Evolutionary conservation across 352 stramenopile species (phyloP), one percentile per base, ranked within the genome.

Genomic region (Phytophthora syringae): DNA sequence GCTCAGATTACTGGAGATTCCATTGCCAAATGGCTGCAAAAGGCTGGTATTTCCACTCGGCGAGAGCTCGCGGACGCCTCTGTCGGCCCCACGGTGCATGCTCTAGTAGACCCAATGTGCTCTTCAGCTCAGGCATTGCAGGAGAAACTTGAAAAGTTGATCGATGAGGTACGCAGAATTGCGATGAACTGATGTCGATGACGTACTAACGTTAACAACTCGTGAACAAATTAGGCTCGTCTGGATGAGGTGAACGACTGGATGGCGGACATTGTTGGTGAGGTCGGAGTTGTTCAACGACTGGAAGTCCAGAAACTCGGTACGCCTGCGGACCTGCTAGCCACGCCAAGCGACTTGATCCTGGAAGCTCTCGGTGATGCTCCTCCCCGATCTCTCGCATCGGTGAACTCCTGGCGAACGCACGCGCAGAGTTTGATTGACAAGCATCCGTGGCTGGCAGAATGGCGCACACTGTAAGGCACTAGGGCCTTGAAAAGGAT

Each of bases 181-280:
- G 22, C 32, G 22, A 10, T 34, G 30, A 25, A 22, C 20, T 59
- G 22, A 53, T 61, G 21, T 45, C 18, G 28, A 34, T 39, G 9
- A 25, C 21, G 5, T 22, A 22, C 36, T 43, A 43, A 37, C 6
- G 25, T 32, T 32, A 28, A 57, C 34, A 30, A 51, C 34, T 49
- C 30, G 9, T 71, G 20, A 56, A 43, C 52, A 28, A 21, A 45
- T 42, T 70, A 92, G 73, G 86, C 85, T 7, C 79, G 86, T 32
- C 68, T 92, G 45, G 80, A 94, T 49, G 82, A 94, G 66, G 66
- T 96, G 21, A 92, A 96, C 58, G 86, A 94, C 52, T 70, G 79
- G 45, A 93, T 96, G 75, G 40, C 52, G 37, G 81, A 96, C 52
- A 79, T 94, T 42, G 64, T 92, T 11, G 77, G 79, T 20, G 73